Percentiles rank a stretch among this genome's conserved stretches.
These are phyloP conservation scores for Protomyces arabidopsidicola DNA, from an alignment of 1,139 yeast genomes.

Conservation along the genomic window DNA sequence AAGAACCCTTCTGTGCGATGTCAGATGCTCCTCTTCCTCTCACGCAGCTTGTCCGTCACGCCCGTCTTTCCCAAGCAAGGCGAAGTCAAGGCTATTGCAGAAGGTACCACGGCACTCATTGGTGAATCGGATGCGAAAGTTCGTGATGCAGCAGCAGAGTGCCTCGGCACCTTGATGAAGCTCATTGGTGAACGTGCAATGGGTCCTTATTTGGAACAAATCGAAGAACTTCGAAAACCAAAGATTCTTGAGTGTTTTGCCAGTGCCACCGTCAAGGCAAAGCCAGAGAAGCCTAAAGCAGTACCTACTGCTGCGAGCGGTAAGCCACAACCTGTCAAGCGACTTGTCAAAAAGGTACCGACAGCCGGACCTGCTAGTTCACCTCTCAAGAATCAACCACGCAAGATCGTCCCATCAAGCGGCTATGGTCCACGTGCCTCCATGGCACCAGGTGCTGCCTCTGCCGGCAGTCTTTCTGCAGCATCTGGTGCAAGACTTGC, in stretches of 20 bases:
- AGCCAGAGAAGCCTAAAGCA: conserved; percentile 35
- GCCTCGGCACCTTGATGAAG: conserved; percentile 78
- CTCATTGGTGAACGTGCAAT: conserved; percentile 70
- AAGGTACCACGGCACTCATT: conserved; percentile 55
- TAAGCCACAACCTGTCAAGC: not conserved
- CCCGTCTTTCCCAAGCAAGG: conserved; percentile 48
- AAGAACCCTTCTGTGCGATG: conserved; percentile 81
- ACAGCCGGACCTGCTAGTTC: conserved; percentile 1
- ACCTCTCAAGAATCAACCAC: conserved; percentile 10
- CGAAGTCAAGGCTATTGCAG: conserved; percentile 58
- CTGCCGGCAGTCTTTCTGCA: not conserved
- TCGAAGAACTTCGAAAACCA: conserved; percentile 64
- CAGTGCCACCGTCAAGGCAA: conserved; percentile 53
- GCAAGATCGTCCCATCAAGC: conserved; percentile 6
- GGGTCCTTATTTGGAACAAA: conserved; percentile 54
- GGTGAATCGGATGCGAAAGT: conserved; percentile 83
- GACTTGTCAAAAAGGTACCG: conserved; percentile 12
- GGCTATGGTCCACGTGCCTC: conserved; percentile 24
- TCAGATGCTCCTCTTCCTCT: conserved; percentile 61
- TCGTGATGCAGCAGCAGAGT: conserved; percentile 71
- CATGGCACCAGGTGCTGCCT: conserved; percentile 4
- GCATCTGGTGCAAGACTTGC: not conserved
- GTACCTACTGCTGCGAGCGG: conserved; percentile 29
- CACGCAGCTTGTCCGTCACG: conserved; percentile 58
- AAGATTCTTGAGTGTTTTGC: conserved; percentile 62